Evolutionary conservation across 257 asterid species (phyloP).

Genomic region (Nicotiana knightiana): DNA sequence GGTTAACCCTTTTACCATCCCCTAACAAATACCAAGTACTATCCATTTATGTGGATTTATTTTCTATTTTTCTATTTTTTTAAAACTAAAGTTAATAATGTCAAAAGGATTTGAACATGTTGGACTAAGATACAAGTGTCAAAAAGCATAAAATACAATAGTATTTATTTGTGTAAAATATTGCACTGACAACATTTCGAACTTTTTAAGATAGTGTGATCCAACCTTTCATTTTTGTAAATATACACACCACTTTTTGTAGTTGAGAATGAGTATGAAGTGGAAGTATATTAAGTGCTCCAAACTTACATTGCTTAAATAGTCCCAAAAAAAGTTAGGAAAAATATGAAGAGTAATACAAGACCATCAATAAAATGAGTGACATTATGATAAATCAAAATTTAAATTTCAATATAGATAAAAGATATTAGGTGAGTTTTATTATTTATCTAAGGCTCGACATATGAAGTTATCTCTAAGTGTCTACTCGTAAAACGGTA

Average conservation of each 20-base stretch:
- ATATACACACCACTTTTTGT: background rate
- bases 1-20: background rate
- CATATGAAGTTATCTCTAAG: background rate
- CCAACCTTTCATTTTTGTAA: background rate
- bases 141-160: background rate
- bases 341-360: background rate
- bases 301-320: background rate
- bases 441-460: no score
- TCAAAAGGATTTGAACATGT: background rate
- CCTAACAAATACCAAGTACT: constrained; percentile 5
- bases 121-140: background rate
- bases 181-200: background rate
- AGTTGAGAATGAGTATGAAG: constrained; percentile 12
- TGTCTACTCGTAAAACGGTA: no score
- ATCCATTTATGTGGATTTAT: background rate
- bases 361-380: no score
- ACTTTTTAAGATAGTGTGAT: background rate
- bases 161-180: no score
- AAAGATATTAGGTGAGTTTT: no score
- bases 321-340: background rate
- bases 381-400: no score
- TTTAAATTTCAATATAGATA: no score
- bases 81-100: background rate
- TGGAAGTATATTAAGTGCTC: background rate
- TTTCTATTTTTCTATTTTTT: background rate